Evolutionary conservation across 78 protist species (phyloP).

Genomic region (Polysphondylium violaceum): DNA sequence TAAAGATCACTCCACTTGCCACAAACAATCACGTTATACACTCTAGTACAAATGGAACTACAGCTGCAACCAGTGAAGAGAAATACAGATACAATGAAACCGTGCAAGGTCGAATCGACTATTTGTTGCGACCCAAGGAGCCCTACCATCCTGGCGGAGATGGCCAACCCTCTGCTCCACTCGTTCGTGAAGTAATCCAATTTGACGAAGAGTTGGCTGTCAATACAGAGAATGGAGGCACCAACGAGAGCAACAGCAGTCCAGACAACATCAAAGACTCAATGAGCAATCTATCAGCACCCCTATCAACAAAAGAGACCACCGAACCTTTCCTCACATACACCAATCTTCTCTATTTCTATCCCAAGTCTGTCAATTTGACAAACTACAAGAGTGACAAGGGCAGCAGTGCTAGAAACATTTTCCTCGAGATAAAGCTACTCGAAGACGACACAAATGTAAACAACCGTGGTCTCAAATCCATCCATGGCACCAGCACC

Average conservation of each 20-base stretch:
- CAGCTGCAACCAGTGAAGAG: background rate
- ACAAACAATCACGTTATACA: too few species aligned
- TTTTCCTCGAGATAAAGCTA: constrained; percentile 57
- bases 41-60: background rate
- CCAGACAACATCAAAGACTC: background rate
- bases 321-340: constrained; percentile 27
- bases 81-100: constrained; percentile 3
- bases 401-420: constrained; percentile 69
- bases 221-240: background rate
- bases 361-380: constrained; percentile 69
- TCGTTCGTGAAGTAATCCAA: background rate
- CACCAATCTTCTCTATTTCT: constrained; percentile 48
- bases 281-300: background rate
- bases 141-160: background rate
- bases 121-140: constrained; percentile 20
- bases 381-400: constrained; percentile 44
- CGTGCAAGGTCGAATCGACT: constrained; percentile 25
- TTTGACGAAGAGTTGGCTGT: background rate
- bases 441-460: constrained; percentile 73
- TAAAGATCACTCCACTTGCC: background rate
- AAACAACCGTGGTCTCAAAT: constrained; percentile 3
- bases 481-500: constrained; percentile 4
- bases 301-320: background rate
- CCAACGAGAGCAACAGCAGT: too few species aligned
- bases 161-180: background rate